Conservation (phyloP, 805 yeast genomes). For the Ogataea wickerhamii region DNA sequence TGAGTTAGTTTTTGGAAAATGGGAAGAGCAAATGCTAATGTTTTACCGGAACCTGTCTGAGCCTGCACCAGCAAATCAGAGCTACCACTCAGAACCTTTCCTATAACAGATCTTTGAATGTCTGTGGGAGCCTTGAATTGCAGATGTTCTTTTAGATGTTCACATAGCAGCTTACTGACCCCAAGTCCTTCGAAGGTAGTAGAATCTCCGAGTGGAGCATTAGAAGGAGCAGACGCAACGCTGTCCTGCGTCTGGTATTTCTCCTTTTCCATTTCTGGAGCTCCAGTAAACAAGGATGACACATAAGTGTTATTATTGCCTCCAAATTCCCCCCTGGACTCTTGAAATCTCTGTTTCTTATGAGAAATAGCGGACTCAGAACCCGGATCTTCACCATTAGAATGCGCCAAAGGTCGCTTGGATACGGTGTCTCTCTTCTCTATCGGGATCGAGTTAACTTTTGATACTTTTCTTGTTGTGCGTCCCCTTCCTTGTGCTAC, state of each 20-base stretch:
- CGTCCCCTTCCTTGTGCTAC: slow-evolving; percentile 43
- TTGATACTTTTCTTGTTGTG: slow-evolving; percentile 6
- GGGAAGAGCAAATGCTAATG: slow-evolving; percentile 83
- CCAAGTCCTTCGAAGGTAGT: slow-evolving; percentile 74
- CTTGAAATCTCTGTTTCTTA: slow-evolving; percentile 37
- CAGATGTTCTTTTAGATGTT: slow-evolving; percentile 55
- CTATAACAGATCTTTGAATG: slow-evolving; percentile 80
- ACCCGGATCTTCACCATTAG: not conserved
- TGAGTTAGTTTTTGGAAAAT: slow-evolving; percentile 69
- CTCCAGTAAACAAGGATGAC: slow-evolving; percentile 79
- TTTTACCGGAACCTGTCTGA: slow-evolving; percentile 98
- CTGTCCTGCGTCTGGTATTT: slow-evolving; percentile 31
- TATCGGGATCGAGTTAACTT: slow-evolving; percentile 17
- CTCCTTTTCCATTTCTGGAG: slow-evolving; percentile 47
- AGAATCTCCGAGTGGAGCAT: slow-evolving; percentile 77
- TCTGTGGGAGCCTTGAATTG: slow-evolving; percentile 69
- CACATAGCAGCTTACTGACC: slow-evolving; percentile 48
- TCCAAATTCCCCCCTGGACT: slow-evolving; percentile 49
- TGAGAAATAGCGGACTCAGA: slow-evolving; percentile 1
- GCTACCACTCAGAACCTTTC: slow-evolving; percentile 45
- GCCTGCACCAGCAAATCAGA: slow-evolving; percentile 87
- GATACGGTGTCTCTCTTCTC: slow-evolving; percentile 3
- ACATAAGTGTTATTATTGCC: slow-evolving; percentile 65
- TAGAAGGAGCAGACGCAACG: slow-evolving; percentile 53
- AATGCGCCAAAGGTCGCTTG: not conserved